Percentiles rank a stretch among this genome's conserved stretches.
Conservation (phyloP, 176 grass and related monocot species). For the Carex kokanica region DNA sequence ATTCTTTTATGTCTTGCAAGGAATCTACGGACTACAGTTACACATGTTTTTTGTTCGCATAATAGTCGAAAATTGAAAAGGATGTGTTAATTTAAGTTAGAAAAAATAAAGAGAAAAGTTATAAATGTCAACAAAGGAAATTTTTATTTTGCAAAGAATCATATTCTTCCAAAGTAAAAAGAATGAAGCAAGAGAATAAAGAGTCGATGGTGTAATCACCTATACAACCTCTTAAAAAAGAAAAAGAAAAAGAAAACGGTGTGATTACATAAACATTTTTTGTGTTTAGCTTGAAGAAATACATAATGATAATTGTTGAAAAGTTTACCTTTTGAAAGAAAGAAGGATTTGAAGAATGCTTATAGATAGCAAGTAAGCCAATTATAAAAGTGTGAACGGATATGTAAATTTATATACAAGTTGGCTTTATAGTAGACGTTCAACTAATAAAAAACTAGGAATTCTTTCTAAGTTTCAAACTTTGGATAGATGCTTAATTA, state of each 20-base stretch:
- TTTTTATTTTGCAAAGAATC: neutral
- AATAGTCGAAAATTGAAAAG: neutral
- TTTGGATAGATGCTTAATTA: neutral
- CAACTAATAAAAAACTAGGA: neutral
- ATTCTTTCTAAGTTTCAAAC: neutral
- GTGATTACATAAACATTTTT: neutral
- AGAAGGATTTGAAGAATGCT: neutral
- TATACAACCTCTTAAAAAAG: neutral
- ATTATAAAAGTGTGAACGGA: neutral
- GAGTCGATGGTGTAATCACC: neutral
- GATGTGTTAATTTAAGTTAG: neutral
- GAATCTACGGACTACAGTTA: neutral
- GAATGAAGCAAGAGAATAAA: neutral
- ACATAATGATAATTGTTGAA: neutral
- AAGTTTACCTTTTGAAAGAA: neutral
- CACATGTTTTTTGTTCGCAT: constrained; percentile 1
- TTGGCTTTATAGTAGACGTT: neutral
- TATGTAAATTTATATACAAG: neutral
- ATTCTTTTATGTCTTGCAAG: neutral
- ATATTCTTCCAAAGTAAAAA: neutral
- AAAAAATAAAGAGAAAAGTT: neutral
- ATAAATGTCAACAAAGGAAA: neutral
- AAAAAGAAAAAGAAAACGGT: neutral
- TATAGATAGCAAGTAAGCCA: neutral
- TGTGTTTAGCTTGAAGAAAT: neutral